Evolutionary conservation across 345 rosid genomes (phyloP).

Genomic region (Eucalyptus lansdowneana): DNA sequence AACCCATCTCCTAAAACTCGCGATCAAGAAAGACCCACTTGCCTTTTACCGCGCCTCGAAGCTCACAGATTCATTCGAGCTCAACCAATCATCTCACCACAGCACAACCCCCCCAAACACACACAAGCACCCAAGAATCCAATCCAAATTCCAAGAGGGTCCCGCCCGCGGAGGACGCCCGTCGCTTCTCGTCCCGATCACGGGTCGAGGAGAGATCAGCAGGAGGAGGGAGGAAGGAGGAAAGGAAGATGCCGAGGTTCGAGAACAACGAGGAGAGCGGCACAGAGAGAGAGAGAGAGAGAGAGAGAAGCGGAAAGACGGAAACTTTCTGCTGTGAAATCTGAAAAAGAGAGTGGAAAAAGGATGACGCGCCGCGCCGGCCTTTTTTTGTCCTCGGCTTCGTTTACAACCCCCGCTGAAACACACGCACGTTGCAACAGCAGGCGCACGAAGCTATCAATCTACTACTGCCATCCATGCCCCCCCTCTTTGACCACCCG

Average conservation of each 20-base stretch:
- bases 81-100: neutral
- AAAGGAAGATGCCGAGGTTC: neutral
- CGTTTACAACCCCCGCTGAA: neutral
- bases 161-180: neutral
- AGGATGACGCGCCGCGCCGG: neutral
- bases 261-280: neutral
- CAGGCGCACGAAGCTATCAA: neutral
- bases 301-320: neutral
- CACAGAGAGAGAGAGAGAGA: neutral
- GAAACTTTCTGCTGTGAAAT: neutral
- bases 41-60: neutral
- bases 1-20: conserved; percentile 43
- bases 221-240: neutral
- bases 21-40: conserved; percentile 2
- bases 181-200: neutral
- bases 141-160: neutral
- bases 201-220: neutral
- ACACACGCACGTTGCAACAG: neutral
- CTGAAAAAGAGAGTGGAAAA: neutral
- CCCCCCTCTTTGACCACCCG: neutral
- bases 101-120: neutral
- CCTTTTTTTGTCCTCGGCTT: conserved; percentile 16
- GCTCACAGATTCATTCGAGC: neutral
- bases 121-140: neutral
- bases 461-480: neutral